Evolutionary conservation across 2,329 filamentous ascomycete species (phyloP), one percentile per base, ranked within the genome.

Genomic region (Verticillium dahliae): DNA sequence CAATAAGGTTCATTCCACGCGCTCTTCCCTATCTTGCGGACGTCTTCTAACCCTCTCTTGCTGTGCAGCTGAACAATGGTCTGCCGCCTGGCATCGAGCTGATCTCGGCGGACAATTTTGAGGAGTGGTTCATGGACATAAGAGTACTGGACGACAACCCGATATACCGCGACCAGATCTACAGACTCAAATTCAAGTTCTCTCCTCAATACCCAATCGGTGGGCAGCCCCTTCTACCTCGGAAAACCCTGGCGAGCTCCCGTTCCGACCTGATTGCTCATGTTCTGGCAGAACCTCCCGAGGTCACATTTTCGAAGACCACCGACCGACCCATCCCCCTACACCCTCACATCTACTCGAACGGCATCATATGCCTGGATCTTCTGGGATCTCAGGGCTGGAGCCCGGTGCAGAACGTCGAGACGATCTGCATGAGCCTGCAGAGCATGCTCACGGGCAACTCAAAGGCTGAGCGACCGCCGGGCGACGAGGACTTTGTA

Each of bases 401-500:
- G 95, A 95, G 90, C 57, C 95, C 95, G 0, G 94, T 99, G 0
- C 95, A 99, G 73, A 97, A 94, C 62, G 95, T 97, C 9, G 94
- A 98, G 79, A 96, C 90, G 70, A 88, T 99, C 33, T 97, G 92
- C 79, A 95, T 99, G 85, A 96, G 92, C 75, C 85, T 99, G 60
- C 95, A 99, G 77, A 97, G 92, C 78, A 99, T 99, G 95, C 77
- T 99, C 71, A 97, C 95, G 1, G 92, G 94, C 64, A 99, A 99
- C 74, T 89, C 86, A 11, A 94, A 93, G 77, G 89, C 94, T 70
- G 93, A 98, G 76, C 83, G 95, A 38, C 95, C 95, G 0, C 89
- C 90, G 0, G 95, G 94, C 4, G 92, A 99, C 71, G 90, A 90
- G 61, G 90, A 95, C 11, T 98, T 99, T 70, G 92, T 97, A 33